These are phyloP conservation scores for Ascocoryne sarcoides DNA, from an alignment of 2,329 filamentous ascomycete species.

Conservation along the genomic window DNA sequence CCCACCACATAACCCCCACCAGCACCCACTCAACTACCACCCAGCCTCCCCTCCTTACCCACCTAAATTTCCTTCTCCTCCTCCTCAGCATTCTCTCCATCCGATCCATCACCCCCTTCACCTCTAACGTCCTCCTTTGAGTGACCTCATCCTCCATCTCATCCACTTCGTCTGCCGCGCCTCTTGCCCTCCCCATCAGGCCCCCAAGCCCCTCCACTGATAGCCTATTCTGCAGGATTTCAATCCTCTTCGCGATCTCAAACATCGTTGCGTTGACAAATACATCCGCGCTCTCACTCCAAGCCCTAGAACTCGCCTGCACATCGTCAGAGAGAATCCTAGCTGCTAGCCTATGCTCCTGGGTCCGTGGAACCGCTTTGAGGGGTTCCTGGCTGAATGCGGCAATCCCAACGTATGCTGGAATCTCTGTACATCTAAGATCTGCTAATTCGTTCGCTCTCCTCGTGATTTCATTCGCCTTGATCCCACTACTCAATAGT, in stretches of 20 bases:
- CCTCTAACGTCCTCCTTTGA: conserved; percentile 65
- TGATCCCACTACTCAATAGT: conserved; percentile 78
- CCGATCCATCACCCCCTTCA: conserved; percentile 71
- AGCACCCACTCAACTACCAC: conserved; percentile 79
- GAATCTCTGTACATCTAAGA: conserved; percentile 11
- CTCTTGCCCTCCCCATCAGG: conserved; percentile 52
- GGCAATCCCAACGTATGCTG: conserved; percentile 20
- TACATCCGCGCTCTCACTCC: conserved; percentile 48
- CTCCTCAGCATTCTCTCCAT: conserved; percentile 69
- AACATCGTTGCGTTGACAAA: conserved; percentile 51
- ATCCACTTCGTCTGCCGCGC: conserved; percentile 70
- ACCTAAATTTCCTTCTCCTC: conserved; percentile 58
- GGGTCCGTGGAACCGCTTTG: conserved; percentile 16
- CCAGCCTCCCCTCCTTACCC: conserved; percentile 69
- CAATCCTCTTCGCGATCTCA: conserved; percentile 37
- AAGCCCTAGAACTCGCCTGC: conserved; percentile 37
- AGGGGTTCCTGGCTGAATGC: conserved; percentile 10
- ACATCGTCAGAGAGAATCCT: conserved; percentile 38
- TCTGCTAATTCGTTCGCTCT: conserved; percentile 39
- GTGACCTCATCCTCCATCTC: conserved; percentile 68
- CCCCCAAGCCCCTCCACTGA: conserved; percentile 17
- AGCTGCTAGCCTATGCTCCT: conserved; percentile 39
- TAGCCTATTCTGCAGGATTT: conserved; percentile 34
- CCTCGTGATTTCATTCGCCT: conserved; percentile 70
- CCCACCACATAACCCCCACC: conserved; percentile 85